Conservation (phyloP, 805 yeast genomes). For the Huiozyma sinensis region DNA sequence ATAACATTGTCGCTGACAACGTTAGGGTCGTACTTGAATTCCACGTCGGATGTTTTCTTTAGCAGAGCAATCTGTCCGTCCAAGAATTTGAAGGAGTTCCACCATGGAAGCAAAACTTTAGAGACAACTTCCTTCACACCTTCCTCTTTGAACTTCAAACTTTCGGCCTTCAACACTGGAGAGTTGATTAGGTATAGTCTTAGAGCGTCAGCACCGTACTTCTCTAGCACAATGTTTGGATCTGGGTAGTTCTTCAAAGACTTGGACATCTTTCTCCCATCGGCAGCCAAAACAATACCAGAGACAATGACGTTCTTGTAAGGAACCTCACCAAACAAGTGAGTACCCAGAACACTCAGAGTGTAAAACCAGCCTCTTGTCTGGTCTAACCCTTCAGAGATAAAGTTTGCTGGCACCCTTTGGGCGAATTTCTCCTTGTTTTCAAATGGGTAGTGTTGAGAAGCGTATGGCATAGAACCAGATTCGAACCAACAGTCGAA, state of each 20-base stretch:
- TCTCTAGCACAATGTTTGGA: conserved; percentile 69
- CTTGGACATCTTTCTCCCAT: conserved; percentile 99
- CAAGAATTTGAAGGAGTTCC: conserved; percentile 93
- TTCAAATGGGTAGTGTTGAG: conserved; percentile 95
- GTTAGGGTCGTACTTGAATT: conserved; percentile 60
- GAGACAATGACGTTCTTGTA: conserved; percentile 90
- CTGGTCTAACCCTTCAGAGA: conserved; percentile 97
- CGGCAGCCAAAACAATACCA: conserved; percentile 94
- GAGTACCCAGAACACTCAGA: conserved; percentile 89
- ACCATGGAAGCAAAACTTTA: conserved; percentile 95
- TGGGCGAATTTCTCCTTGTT: conserved; percentile 54
- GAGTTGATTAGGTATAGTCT: conserved; percentile 94
- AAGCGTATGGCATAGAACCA: conserved; percentile 98
- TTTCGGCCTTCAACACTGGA: conserved; percentile 93
- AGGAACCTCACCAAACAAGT: conserved; percentile 84
- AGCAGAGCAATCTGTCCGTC: conserved; percentile 85
- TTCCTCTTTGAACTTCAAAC: conserved; percentile 93
- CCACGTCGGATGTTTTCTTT: conserved; percentile 61
- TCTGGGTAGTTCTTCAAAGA: conserved; percentile 97
- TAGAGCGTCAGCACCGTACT: conserved; percentile 96
- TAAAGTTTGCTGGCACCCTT: conserved; percentile 93
- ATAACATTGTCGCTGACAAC: conserved; percentile 73
- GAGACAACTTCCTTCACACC: conserved; percentile 98
- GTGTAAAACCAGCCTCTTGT: conserved; percentile 99
- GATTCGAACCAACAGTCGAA: conserved; percentile 99